Conservation (phyloP, 2,329 filamentous ascomycete species). For the Fusarium subglutinans region DNA sequence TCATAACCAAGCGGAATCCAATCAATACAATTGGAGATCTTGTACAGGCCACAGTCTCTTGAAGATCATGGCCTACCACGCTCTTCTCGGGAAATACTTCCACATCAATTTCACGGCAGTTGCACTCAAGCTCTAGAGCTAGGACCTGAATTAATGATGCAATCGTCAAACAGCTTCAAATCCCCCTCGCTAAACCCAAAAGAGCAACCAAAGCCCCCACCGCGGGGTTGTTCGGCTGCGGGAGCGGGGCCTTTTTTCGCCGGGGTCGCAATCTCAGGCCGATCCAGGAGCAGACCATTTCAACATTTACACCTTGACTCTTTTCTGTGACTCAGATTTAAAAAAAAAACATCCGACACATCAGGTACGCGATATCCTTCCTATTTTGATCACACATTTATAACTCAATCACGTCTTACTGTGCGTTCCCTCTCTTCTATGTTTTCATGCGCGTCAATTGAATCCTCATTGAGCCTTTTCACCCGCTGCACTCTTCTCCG, state of each 20-base stretch:
- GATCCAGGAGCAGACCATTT: slow-evolving; percentile 21
- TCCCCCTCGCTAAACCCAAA: slow-evolving; percentile 20
- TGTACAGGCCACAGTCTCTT: accelerated
- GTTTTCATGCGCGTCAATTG: slow-evolving; percentile 1
- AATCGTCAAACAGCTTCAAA: slow-evolving; percentile 8
- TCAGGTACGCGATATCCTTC: slow-evolving; percentile 2
- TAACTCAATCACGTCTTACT: background rate
- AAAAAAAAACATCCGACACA: slow-evolving; percentile 1
- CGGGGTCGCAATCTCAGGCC: slow-evolving; percentile 13
- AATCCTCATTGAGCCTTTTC: background rate
- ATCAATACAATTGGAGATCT: background rate
- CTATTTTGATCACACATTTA: background rate
- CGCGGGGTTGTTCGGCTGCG: slow-evolving; percentile 20
- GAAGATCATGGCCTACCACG: accelerated
- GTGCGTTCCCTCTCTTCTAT: background rate
- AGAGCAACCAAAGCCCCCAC: background rate
- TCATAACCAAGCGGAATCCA: no score
- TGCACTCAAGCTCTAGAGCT: background rate
- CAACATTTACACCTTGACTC: slow-evolving; percentile 11
- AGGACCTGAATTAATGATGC: slow-evolving; percentile 18
- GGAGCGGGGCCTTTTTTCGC: slow-evolving; percentile 39
- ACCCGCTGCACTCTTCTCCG: background rate
- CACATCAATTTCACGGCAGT: background rate
- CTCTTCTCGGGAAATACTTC: background rate
- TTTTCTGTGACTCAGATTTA: slow-evolving; percentile 37